Percentiles rank a stretch among this genome's conserved stretches.
Evolutionary conservation across 192 early-diverging fungal genomes (phyloP).

Genomic region (Podochytrium sp.): DNA sequence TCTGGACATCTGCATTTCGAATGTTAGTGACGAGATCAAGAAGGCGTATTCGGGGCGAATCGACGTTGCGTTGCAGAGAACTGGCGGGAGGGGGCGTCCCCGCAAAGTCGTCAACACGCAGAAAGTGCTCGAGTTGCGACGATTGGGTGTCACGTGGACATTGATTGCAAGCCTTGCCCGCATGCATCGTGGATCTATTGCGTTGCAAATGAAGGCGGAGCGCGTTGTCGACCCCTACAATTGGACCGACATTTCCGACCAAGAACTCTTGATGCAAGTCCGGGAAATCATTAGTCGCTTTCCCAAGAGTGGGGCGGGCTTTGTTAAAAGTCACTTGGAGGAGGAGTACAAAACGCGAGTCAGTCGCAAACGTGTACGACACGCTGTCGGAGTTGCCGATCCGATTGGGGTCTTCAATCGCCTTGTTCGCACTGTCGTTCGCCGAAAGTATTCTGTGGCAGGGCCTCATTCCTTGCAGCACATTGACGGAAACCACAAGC

Average conservation of each 20-base stretch:
- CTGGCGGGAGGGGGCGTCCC: neutral
- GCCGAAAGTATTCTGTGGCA: neutral
- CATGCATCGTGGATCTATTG: neutral
- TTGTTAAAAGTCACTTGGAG: neutral
- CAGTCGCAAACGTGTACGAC: neutral
- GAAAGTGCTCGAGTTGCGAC: neutral
- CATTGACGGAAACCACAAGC: constrained; percentile 8
- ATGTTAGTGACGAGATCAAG: neutral
- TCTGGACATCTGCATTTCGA: no score
- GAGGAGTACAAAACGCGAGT: neutral
- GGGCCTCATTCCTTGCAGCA: constrained; percentile 2
- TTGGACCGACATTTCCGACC: neutral
- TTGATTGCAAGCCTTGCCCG: neutral
- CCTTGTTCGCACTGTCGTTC: neutral
- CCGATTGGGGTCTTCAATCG: neutral
- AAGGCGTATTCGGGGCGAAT: neutral
- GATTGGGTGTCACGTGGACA: neutral
- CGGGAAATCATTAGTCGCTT: neutral
- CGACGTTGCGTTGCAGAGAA: neutral
- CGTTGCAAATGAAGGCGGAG: neutral
- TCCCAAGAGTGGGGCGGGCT: neutral
- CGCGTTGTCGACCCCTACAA: neutral
- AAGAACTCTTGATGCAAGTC: neutral
- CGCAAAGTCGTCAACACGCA: neutral
- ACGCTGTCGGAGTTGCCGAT: neutral